A percentile compares a stretch with the other conserved stretches of the same genome.
Evolutionary conservation across 129 eudicot genomes (phyloP).

Genomic region (Flaveria bidentis): DNA sequence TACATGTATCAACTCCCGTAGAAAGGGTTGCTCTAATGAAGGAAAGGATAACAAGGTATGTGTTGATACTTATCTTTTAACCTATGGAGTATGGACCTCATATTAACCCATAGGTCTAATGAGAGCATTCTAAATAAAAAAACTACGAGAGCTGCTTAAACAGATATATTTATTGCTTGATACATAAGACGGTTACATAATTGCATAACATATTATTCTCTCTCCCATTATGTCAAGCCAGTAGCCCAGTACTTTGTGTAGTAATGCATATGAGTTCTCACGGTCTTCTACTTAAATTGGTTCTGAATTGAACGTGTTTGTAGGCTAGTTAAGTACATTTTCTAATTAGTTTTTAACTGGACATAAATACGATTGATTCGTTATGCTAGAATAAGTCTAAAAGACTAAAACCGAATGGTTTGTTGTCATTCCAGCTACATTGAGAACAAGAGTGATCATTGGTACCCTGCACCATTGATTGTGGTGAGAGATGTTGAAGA

Average conservation of each 20-base stretch:
- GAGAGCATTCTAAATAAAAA: neutral
- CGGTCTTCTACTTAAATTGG: neutral
- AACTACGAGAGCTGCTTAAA: neutral
- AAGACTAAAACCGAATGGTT: neutral
- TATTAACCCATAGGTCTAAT: neutral
- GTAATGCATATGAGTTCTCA: neutral
- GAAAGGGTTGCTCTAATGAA: conserved; percentile 44
- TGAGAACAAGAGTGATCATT: conserved; percentile 35
- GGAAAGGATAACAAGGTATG: conserved; percentile 31
- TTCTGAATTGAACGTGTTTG: neutral
- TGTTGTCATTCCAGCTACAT: conserved; percentile 22
- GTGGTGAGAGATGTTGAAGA: conserved; percentile 47
- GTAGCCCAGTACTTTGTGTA: neutral
- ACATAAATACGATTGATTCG: neutral
- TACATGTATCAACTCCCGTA: conserved; percentile 47
- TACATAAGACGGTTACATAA: neutral
- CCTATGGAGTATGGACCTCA: no score
- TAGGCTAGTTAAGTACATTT: neutral
- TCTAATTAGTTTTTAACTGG: neutral
- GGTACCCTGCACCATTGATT: conserved; percentile 33
- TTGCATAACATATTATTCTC: neutral
- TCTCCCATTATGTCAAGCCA: neutral
- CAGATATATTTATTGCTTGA: neutral
- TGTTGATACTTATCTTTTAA: neutral
- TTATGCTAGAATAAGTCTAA: neutral